Percentiles rank a stretch among this genome's conserved stretches.
phyloP scores from a whole-genome alignment of 208 protist genomes.

The Trypanosoma platydactyli region DNA sequence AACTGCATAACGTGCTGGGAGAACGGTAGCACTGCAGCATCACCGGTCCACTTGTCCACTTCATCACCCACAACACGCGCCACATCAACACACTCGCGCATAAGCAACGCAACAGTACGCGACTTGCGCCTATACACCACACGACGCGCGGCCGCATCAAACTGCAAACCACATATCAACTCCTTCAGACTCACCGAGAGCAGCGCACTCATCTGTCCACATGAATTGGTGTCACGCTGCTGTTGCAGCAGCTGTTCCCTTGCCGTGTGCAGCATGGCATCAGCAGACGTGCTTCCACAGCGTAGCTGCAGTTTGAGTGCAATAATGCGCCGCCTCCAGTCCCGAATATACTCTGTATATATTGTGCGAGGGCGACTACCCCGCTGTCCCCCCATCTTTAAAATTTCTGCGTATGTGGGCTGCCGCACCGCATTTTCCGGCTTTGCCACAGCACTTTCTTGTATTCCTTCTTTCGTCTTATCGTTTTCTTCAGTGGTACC shows the following conservation, averaged over 20 bases:
- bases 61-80: constrained; percentile 3
- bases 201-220: neutral
- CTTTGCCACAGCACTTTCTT: neutral
- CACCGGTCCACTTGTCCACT: constrained; percentile 5
- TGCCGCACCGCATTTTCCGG: neutral
- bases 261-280: neutral
- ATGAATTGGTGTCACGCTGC: neutral
- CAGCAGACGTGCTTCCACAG: neutral
- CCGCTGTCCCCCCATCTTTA: neutral
- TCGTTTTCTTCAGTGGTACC: neutral
- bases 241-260: neutral
- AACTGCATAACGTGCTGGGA: constrained; percentile 7
- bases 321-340: constrained; percentile 13
- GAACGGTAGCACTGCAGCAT: neutral
- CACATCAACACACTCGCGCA: constrained; percentile 8
- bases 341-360: neutral
- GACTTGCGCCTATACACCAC: neutral
- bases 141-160: constrained; percentile 7
- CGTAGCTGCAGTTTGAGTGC: constrained; percentile 2
- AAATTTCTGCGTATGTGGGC: constrained; percentile 27
- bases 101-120: neutral
- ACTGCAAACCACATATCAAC: constrained; percentile 18
- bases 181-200: constrained; percentile 15
- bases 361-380: neutral
- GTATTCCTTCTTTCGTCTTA: neutral